These are phyloP conservation scores for Hygrophorus pudorinus DNA, from an alignment of 768 basidiomycete species.

Conservation along the genomic window DNA sequence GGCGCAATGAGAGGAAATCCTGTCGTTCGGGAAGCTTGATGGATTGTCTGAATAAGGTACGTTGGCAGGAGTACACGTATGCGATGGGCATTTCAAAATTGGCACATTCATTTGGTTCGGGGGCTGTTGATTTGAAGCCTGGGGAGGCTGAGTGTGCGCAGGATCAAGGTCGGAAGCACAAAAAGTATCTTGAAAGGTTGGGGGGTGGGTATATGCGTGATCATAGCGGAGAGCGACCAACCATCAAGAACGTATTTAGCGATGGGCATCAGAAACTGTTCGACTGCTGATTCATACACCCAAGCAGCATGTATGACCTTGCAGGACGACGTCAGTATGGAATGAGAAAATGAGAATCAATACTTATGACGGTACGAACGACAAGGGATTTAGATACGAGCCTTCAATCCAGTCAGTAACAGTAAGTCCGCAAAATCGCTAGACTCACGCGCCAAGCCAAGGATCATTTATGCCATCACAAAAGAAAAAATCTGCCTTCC, in stretches of 20 bases:
- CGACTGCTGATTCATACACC: constrained; percentile 3
- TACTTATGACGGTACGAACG: background rate
- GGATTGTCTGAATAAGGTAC: too few relatives aligned
- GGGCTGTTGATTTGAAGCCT: too few relatives aligned
- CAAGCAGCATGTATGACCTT: constrained; percentile 8
- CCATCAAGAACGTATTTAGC: constrained; percentile 7
- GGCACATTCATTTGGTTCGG: too few relatives aligned
- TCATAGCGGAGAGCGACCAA: background rate
- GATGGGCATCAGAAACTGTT: constrained; percentile 6
- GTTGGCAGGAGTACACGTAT: too few relatives aligned
- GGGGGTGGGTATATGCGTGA: too few relatives aligned
- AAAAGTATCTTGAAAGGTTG: too few relatives aligned
- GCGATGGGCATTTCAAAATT: too few relatives aligned
- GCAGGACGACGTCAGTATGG: background rate
- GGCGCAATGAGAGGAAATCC: too few relatives aligned
- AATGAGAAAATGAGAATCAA: background rate
- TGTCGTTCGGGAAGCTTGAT: too few relatives aligned
- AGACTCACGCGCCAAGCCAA: constrained; percentile 5
- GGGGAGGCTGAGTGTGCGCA: too few relatives aligned
- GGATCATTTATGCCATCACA: constrained; percentile 6
- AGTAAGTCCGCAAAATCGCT: background rate
- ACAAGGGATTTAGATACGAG: background rate
- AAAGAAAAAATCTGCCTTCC: constrained; percentile 5
- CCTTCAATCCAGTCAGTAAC: background rate
- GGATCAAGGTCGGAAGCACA: too few relatives aligned